Conservation (phyloP, 2,329 filamentous ascomycete species). For the Thielaviopsis ethacetica region DNA sequence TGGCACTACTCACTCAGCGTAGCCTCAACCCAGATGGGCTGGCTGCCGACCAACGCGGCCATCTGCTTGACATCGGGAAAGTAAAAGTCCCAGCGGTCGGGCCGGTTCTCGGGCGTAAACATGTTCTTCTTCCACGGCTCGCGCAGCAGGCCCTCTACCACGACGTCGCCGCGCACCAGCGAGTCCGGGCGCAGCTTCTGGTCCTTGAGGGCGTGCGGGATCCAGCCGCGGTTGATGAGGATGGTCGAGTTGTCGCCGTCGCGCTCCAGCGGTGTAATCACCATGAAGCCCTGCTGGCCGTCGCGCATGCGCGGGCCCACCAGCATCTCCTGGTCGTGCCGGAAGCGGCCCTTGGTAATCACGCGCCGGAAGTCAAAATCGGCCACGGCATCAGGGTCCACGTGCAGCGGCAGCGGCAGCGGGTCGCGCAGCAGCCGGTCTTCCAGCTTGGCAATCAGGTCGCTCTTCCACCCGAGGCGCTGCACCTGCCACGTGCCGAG, state of each 20-base stretch:
- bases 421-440: slow-evolving; percentile 77
- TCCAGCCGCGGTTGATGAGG: slow-evolving; percentile 84
- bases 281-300: slow-evolving; percentile 77
- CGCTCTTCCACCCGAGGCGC: slow-evolving; percentile 83
- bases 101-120: slow-evolving; percentile 85
- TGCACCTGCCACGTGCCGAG: slow-evolving; percentile 94
- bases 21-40: slow-evolving; percentile 87
- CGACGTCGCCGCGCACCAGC: slow-evolving; percentile 53
- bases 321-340: slow-evolving; percentile 92
- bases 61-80: slow-evolving; percentile 91
- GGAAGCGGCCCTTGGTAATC: slow-evolving; percentile 52
- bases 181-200: slow-evolving; percentile 49
- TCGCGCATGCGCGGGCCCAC: slow-evolving; percentile 81
- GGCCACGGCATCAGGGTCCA: slow-evolving; percentile 65
- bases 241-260: slow-evolving; percentile 47
- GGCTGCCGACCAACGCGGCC: slow-evolving; percentile 65
- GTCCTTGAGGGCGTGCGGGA: slow-evolving; percentile 54
- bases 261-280: slow-evolving; percentile 79
- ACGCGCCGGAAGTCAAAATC: slow-evolving; percentile 91
- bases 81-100: slow-evolving; percentile 74
- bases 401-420: slow-evolving; percentile 64
- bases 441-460: slow-evolving; percentile 79
- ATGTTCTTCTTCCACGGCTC: slow-evolving; percentile 95
- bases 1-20: slow-evolving; percentile 56
- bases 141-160: slow-evolving; percentile 67